Conservation (phyloP, 352 stramenopile genomes). For the Globisporangium carolinianum region DNA sequence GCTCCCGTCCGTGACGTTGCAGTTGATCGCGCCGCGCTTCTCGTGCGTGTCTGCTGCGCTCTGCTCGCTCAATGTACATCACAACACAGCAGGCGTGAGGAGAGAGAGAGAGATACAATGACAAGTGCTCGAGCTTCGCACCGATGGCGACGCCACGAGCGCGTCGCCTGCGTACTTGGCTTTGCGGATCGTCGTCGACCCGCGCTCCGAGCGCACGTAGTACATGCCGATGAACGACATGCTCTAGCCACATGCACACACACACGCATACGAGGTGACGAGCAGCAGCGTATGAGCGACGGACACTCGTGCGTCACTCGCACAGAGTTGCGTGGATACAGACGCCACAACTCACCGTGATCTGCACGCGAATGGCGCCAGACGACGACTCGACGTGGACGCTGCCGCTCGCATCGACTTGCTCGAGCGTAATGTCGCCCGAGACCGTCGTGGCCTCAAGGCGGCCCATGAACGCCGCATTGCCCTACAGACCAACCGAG, state of each 20-base stretch:
- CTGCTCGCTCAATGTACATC: not conserved
- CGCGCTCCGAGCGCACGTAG: constrained; percentile 56
- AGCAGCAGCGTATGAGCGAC: no score
- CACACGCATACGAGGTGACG: not conserved
- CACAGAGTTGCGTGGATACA: no score
- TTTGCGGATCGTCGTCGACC: constrained; percentile 47
- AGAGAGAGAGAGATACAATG: no score
- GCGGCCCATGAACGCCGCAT: constrained; percentile 60
- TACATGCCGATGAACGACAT: constrained; percentile 58
- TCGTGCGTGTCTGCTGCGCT: constrained; percentile 20
- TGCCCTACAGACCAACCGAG: constrained; percentile 21
- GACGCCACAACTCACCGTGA: constrained; percentile 19
- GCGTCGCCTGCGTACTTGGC: constrained; percentile 49
- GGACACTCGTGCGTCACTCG: no score
- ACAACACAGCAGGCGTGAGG: no score
- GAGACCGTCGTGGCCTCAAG: constrained; percentile 54
- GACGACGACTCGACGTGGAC: constrained; percentile 63
- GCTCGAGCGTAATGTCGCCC: constrained; percentile 43
- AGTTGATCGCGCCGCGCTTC: constrained; percentile 64
- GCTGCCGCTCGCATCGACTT: constrained; percentile 42
- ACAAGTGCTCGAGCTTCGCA: not conserved
- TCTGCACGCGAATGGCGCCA: constrained; percentile 49
- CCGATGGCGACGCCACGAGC: constrained; percentile 24
- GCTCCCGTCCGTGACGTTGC: constrained; percentile 30
- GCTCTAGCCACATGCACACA: constrained; percentile 16